Conservation (phyloP, 2,329 filamentous ascomycete species). For the Colletotrichum coccodes region DNA sequence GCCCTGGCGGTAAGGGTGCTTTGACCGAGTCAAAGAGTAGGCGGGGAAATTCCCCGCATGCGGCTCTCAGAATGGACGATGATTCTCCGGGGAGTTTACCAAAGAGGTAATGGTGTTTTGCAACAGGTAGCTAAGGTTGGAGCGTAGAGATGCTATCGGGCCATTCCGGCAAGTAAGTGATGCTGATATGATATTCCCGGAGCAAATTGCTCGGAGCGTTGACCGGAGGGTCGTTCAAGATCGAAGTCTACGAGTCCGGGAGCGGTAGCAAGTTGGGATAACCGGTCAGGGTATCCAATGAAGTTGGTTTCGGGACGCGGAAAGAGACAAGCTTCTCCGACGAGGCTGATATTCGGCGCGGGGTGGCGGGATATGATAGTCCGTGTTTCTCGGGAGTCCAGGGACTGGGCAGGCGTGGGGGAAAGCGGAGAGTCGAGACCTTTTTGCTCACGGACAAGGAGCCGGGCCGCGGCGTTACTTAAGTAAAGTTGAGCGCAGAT, state of each 20-base stretch:
- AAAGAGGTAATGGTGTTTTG: conserved; percentile 32
- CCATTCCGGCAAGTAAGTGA: conserved; percentile 26
- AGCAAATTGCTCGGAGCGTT: background rate
- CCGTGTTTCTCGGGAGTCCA: conserved; percentile 6
- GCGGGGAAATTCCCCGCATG: conserved; percentile 37
- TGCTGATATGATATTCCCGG: background rate
- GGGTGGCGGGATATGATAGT: background rate
- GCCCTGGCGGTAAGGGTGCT: conserved; percentile 30
- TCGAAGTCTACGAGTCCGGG: background rate
- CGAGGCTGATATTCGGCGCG: conserved; percentile 16
- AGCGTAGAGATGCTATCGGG: conserved; percentile 29
- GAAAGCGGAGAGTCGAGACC: conserved; percentile 14
- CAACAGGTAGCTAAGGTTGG: conserved; percentile 5
- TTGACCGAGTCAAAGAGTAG: conserved; percentile 36
- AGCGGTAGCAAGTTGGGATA: background rate
- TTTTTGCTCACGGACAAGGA: conserved; percentile 20
- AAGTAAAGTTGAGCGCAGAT: conserved; percentile 23
- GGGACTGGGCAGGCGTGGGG: conserved; percentile 1
- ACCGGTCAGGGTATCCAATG: background rate
- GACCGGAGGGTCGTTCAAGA: background rate
- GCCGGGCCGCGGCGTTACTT: conserved; percentile 25
- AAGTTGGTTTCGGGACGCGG: background rate
- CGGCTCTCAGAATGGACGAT: conserved; percentile 31
- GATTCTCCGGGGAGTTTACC: conserved; percentile 30
- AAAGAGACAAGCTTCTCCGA: conserved; percentile 8